Evolutionary conservation across 495 filamentous ascomycete species (phyloP), one percentile per base, ranked within the genome.

Genomic region (Elaphomyces granulatus): DNA sequence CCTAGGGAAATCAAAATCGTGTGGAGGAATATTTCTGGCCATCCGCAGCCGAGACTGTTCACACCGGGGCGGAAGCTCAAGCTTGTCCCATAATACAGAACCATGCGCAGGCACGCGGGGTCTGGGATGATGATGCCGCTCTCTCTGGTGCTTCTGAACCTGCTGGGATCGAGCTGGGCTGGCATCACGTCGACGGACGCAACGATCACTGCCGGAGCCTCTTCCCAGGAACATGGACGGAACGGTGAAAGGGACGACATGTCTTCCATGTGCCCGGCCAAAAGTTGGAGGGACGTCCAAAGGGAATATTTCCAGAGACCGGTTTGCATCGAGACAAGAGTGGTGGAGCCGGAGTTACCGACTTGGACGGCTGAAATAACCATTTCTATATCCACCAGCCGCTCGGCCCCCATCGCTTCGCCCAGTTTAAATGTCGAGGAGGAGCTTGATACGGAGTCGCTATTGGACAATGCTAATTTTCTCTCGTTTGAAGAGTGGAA

Each of bases 401-500:
- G n/a, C n/a, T n/a, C 15, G 10, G 14, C 28, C 21, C 32, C 39
- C 2, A 9, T 33, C n/a, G 32, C 28, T 31, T 31, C 14, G 19
- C 32, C 36, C 28, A 20, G 15, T 14, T 9, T 34, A n/a, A 23
- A 42, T 36, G 26, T 19, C 18, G 37, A 30, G 20, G 46, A 37
- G 20, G 72, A 78, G 17, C 45, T 58, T 19, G 80, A 84, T 30
- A 56, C 63, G 9, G 77, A 82, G 19, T 82, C 78, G 0, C 75
- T 81, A 14, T 71, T 94, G 6, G 81, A 87, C 48, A 80, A 81
- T 28, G 78, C 77, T 20, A 78, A 84, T 20, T 96, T 98, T 53
- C 80, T 98, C 37, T 95, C 90, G 0, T 98, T 98, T 49, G 90
- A 95, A 52, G 88, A 96, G 47, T 98, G 90, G 90, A 95, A 92